These are phyloP conservation scores for Mortierella alpina DNA, from an alignment of 192 early-diverging fungal genomes.

Conservation along the genomic window DNA sequence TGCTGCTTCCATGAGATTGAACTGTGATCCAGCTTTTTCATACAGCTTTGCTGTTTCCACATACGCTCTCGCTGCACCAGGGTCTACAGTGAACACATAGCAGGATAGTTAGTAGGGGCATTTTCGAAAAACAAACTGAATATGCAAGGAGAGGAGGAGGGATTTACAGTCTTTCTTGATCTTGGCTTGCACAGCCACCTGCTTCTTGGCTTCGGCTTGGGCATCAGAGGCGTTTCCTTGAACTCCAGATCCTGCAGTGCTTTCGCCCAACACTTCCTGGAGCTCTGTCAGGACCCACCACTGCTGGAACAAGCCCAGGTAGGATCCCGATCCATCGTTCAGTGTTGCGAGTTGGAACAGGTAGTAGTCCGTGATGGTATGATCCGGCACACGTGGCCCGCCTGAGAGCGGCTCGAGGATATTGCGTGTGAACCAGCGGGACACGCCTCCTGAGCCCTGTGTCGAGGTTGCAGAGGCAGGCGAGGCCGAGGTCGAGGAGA, in stretches of 20 bases:
- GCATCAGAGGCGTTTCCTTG: constrained; percentile 18
- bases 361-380: constrained; percentile 47
- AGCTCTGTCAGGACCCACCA: constrained; percentile 54
- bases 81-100: constrained; percentile 7
- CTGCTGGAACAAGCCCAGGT: constrained; percentile 43
- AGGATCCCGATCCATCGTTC: constrained; percentile 45
- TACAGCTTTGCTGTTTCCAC: constrained; percentile 49
- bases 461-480: not conserved
- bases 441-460: constrained; percentile 9
- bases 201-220: constrained; percentile 36
- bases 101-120: not conserved
- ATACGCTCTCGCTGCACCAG: constrained; percentile 39
- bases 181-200: constrained; percentile 51
- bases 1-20: constrained; percentile 53
- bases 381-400: constrained; percentile 44
- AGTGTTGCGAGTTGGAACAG: constrained; percentile 44
- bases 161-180: constrained; percentile 52
- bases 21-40: constrained; percentile 37
- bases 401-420: constrained; percentile 35
- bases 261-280: constrained; percentile 15
- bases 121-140: not conserved
- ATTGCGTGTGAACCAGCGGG: constrained; percentile 46
- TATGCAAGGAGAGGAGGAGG: not conserved
- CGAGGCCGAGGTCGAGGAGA: not conserved
- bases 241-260: not conserved